Percentiles rank a stretch among this genome's conserved stretches.
Conservation (phyloP, 306 rosid species). For the Boehmeria nivea region DNA sequence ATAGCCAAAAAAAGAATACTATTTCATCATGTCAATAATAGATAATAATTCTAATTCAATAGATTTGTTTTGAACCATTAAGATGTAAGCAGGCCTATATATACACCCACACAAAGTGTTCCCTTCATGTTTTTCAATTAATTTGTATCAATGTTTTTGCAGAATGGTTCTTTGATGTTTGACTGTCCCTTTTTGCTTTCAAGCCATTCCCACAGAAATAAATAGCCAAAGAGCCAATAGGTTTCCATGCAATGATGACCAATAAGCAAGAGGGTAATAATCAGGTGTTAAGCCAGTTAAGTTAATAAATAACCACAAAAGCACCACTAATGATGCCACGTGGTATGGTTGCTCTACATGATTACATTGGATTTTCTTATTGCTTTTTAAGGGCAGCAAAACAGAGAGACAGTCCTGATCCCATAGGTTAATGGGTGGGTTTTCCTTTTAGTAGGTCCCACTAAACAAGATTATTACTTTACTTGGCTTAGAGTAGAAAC, state of each 20-base stretch:
- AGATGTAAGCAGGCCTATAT: no score
- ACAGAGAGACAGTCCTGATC: no score
- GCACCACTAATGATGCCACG: constrained; percentile 7
- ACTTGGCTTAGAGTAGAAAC: no score
- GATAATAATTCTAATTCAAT: background rate
- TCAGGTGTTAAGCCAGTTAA: background rate
- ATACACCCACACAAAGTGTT: background rate
- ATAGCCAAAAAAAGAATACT: background rate
- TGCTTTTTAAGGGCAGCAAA: no score
- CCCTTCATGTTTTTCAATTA: background rate
- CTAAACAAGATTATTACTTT: no score
- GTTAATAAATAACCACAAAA: background rate
- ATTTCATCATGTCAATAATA: background rate
- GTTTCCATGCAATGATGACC: background rate
- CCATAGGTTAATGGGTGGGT: no score
- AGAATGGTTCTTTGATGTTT: no score
- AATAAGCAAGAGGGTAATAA: background rate
- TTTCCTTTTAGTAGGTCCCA: no score
- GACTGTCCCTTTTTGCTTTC: background rate
- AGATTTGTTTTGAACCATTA: background rate
- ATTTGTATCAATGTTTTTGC: background rate
- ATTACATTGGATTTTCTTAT: constrained; percentile 2
- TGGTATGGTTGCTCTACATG: background rate
- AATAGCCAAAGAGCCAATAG: background rate
- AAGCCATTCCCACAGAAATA: background rate